Percentiles rank a stretch among this genome's conserved stretches.
Evolutionary conservation across 1,284 basidiomycete genomes (phyloP).

Genomic region (Neonothopanus nambi): DNA sequence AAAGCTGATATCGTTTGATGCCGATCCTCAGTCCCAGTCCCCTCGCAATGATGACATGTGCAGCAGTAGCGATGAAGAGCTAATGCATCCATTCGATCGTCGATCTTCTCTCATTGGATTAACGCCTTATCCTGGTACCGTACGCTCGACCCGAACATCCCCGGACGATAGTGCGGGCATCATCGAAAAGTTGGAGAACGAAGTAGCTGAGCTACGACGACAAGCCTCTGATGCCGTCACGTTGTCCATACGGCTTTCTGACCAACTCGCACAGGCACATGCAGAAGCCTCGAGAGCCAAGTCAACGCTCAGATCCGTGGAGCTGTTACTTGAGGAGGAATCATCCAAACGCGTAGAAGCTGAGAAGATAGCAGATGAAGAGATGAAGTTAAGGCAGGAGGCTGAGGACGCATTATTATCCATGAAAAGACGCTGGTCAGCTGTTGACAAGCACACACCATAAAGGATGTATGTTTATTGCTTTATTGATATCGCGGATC

Average conservation of each 20-base stretch:
- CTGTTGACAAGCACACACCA: not conserved
- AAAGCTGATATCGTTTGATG: conserved; percentile 25
- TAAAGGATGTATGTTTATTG: not conserved
- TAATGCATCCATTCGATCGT: conserved; percentile 45
- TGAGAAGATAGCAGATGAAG: conserved; percentile 53
- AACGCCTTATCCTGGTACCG: conserved; percentile 28
- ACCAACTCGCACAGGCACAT: conserved; percentile 63
- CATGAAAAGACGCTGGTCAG: conserved; percentile 10
- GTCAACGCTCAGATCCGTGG: conserved; percentile 50
- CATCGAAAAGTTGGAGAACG: conserved; percentile 60
- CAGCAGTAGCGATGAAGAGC: conserved; percentile 57
- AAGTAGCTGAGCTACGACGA: conserved; percentile 58
- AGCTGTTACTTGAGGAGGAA: conserved; percentile 63
- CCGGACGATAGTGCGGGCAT: conserved; percentile 37
- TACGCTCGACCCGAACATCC: conserved; percentile 15
- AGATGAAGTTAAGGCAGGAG: conserved; percentile 45
- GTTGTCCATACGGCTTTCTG: conserved; percentile 58
- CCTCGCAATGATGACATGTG: conserved; percentile 30
- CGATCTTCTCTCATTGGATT: conserved; percentile 32
- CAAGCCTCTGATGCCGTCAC: conserved; percentile 67
- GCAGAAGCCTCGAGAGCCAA: conserved; percentile 55
- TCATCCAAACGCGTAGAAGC: conserved; percentile 54
- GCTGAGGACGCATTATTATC: conserved; percentile 37
- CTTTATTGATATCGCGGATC: no score
- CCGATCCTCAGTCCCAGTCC: conserved; percentile 23